These are phyloP conservation scores for Melanomma pulvis-pyrius DNA, from an alignment of 495 filamentous ascomycete species.

Conservation along the genomic window DNA sequence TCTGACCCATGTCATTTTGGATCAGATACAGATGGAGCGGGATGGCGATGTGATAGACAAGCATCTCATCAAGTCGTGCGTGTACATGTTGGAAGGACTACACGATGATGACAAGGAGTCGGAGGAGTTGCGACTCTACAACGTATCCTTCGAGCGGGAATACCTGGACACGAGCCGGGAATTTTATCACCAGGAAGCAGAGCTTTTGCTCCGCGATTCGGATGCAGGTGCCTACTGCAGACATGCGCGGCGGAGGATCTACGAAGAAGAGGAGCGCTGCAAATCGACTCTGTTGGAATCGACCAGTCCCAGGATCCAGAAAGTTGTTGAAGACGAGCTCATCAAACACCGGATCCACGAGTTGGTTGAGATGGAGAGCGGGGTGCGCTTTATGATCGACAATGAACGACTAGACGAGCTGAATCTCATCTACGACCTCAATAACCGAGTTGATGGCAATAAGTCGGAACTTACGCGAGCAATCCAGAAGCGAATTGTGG, in stretches of 20 bases:
- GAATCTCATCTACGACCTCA: slow-evolving; percentile 73
- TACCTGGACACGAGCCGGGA: slow-evolving; percentile 69
- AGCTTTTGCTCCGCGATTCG: slow-evolving; percentile 69
- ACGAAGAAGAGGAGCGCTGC: slow-evolving; percentile 81
- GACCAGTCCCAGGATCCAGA: slow-evolving; percentile 72
- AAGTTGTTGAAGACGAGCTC: slow-evolving; percentile 78
- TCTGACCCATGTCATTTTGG: slow-evolving; percentile 79
- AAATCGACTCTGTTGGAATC: slow-evolving; percentile 70
- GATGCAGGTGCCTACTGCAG: slow-evolving; percentile 84
- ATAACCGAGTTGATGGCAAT: slow-evolving; percentile 74
- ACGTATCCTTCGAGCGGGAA: slow-evolving; percentile 77
- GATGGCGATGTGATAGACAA: slow-evolving; percentile 89
- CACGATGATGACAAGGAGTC: slow-evolving; percentile 79
- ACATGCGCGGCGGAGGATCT: slow-evolving; percentile 70
- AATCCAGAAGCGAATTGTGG: slow-evolving; percentile 73
- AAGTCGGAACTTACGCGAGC: slow-evolving; percentile 70
- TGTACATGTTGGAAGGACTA: slow-evolving; percentile 88
- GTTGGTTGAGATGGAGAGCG: slow-evolving; percentile 83
- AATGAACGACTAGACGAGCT: slow-evolving; percentile 80
- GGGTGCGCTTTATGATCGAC: slow-evolving; percentile 87
- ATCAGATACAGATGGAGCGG: slow-evolving; percentile 89
- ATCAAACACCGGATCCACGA: slow-evolving; percentile 75
- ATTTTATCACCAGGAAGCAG: slow-evolving; percentile 80
- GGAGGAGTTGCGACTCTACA: slow-evolving; percentile 77
- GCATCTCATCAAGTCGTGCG: slow-evolving; percentile 75